Conservation (phyloP, 495 filamentous ascomycete species). For the Mycothermus thermophilus region DNA sequence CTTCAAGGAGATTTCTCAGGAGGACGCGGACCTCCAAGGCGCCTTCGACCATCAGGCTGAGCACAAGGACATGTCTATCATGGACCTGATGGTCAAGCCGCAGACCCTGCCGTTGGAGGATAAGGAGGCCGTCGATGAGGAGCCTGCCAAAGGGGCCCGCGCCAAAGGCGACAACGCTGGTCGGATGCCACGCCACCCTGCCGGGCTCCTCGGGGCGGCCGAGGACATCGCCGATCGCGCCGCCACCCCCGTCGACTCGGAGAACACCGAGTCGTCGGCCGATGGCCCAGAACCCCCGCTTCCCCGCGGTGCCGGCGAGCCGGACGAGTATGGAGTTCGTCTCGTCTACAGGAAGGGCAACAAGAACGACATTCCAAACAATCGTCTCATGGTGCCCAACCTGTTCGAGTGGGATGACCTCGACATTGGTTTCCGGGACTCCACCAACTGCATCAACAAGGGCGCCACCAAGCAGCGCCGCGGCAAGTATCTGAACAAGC, state of each 20-base stretch:
- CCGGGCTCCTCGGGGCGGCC: conserved; percentile 30
- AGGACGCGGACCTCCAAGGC: conserved; percentile 19
- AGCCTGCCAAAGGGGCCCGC: conserved; percentile 12
- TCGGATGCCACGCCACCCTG: conserved; percentile 24
- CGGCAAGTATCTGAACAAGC: conserved; percentile 27
- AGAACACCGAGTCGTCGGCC: conserved; percentile 6
- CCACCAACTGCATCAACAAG: conserved; percentile 29
- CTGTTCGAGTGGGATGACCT: conserved; percentile 24
- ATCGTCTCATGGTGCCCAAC: conserved; percentile 31
- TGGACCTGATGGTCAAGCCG: conserved; percentile 16
- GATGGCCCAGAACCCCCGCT: conserved; percentile 21
- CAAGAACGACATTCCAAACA: conserved; percentile 21
- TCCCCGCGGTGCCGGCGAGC: conserved; percentile 23
- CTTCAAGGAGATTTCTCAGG: conserved; percentile 20
- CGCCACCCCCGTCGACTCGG: conserved; percentile 15
- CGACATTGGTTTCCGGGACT: conserved; percentile 39
- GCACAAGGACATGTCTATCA: conserved; percentile 22
- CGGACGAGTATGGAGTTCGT: conserved; percentile 30
- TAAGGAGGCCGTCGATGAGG: conserved; percentile 27
- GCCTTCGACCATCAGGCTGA: conserved; percentile 14
- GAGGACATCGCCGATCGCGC: conserved; percentile 22
- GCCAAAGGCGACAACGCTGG: conserved; percentile 14
- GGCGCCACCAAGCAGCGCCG: conserved; percentile 25
- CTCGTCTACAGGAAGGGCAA: conserved; percentile 19
- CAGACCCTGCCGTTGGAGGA: conserved; percentile 13